phyloP scores from a whole-genome alignment of 2,329 filamentous ascomycete species.

The Colletotrichum agaves region DNA sequence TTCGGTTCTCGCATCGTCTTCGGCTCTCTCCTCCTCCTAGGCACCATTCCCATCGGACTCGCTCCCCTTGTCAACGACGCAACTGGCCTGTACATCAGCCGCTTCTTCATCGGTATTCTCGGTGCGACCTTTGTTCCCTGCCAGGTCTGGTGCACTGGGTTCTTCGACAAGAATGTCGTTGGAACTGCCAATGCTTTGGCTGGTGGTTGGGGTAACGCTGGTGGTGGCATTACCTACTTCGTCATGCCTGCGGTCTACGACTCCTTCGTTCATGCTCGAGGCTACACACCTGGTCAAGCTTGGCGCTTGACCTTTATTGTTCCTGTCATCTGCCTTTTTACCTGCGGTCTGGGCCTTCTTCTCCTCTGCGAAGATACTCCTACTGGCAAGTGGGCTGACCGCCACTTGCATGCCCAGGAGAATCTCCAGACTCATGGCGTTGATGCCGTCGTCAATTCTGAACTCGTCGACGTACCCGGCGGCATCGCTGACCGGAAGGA shows the following conservation, averaged over 20 bases:
- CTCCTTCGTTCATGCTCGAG: conserved; percentile 70
- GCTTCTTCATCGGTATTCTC: conserved; percentile 85
- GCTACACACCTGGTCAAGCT: conserved; percentile 73
- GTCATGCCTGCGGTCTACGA: conserved; percentile 92
- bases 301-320: conserved; percentile 90
- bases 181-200: conserved; percentile 89
- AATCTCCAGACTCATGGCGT: conserved; percentile 60
- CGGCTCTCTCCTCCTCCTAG: conserved; percentile 78
- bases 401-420: conserved; percentile 67
- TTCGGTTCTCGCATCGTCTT: conserved; percentile 86
- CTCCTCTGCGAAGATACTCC: conserved; percentile 84
- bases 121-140: conserved; percentile 85
- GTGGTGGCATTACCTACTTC: conserved; percentile 92
- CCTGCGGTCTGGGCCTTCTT: conserved; percentile 74
- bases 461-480: conserved; percentile 63
- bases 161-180: conserved; percentile 93
- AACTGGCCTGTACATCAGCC: conserved; percentile 74
- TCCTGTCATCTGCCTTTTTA: conserved; percentile 79
- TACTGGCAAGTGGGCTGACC: conserved; percentile 82
- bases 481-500: conserved; percentile 54
- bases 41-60: conserved; percentile 83
- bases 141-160: conserved; percentile 92
- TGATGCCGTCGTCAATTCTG: conserved; percentile 52
- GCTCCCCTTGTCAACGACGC: conserved; percentile 77
- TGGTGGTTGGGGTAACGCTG: conserved; percentile 86